These are phyloP conservation scores for Middelhovenomyces tepae DNA, from an alignment of 805 yeast species.

Conservation along the genomic window DNA sequence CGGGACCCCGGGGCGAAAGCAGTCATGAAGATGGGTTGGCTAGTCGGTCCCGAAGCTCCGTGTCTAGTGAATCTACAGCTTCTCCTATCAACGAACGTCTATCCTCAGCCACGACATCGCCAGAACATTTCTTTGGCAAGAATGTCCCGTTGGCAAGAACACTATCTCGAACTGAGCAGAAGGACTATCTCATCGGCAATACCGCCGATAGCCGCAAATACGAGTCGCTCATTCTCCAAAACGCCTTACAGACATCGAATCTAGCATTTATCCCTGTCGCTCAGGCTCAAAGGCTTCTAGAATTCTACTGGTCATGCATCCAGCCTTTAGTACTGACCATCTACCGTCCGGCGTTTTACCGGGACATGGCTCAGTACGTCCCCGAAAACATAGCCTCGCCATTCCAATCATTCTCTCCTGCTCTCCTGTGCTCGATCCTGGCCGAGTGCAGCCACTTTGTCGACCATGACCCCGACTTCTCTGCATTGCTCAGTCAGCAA, in stretches of 20 bases:
- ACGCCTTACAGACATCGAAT: constrained; percentile 1
- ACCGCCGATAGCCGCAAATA: no score
- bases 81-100: no score
- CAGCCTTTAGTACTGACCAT: neutral
- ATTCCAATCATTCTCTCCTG: neutral
- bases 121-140: no score
- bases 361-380: constrained; percentile 1
- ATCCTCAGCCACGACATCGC: no score
- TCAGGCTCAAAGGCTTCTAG: neutral
- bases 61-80: no score
- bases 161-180: no score
- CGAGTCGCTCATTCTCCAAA: no score
- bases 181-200: no score
- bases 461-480: neutral
- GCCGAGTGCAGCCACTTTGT: neutral
- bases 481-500: neutral
- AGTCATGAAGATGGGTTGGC: no score
- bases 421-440: neutral
- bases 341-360: constrained; percentile 1
- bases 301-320: constrained; percentile 1
- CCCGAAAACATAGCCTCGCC: neutral
- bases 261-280: neutral
- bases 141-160: no score
- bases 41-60: no score
- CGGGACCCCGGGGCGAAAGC: no score